Conservation (phyloP, 805 yeast species). For the Jamesozyma gamospora region DNA sequence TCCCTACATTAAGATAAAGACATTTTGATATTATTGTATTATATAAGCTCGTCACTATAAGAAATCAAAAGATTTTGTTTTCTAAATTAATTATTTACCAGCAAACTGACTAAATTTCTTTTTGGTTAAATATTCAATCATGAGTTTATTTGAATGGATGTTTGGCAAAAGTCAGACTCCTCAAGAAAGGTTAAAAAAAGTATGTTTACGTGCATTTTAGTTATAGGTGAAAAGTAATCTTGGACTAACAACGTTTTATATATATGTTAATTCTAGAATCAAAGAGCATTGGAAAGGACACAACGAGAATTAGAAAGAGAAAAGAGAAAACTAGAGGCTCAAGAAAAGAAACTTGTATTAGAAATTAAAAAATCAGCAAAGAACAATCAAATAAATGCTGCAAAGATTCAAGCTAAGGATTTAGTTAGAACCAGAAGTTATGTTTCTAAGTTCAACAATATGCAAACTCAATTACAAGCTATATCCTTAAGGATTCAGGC, state of each 20-base stretch:
- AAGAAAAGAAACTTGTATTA: constrained; percentile 75
- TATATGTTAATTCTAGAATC: constrained; percentile 42
- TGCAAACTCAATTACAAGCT: constrained; percentile 95
- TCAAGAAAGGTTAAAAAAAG: constrained; percentile 82
- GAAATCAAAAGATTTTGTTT: too few species aligned
- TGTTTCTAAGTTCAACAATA: constrained; percentile 76
- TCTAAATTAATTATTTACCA: too few species aligned
- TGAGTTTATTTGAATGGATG: constrained; percentile 83
- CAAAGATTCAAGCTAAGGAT: constrained; percentile 93
- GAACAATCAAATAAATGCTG: constrained; percentile 77
- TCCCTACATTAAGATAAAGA: too few species aligned
- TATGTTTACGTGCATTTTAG: constrained; percentile 15
- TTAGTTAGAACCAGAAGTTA: constrained; percentile 75
- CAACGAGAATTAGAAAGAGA: constrained; percentile 91
- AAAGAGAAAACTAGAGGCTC: constrained; percentile 72
- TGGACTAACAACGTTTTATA: neutral
- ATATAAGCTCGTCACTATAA: too few species aligned
- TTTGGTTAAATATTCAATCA: constrained; percentile 12
- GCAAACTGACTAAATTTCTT: too few species aligned
- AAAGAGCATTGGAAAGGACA: constrained; percentile 87
- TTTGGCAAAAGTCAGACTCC: constrained; percentile 92
- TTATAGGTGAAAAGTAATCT: neutral
- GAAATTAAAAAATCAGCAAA: constrained; percentile 92
- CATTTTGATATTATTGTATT: too few species aligned
- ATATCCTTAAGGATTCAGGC: constrained; percentile 84